A percentile compares a stretch with the other conserved stretches of the same genome.
phyloP scores from a whole-genome alignment of 176 grass and related monocot genomes.

The Ananas comosus region DNA sequence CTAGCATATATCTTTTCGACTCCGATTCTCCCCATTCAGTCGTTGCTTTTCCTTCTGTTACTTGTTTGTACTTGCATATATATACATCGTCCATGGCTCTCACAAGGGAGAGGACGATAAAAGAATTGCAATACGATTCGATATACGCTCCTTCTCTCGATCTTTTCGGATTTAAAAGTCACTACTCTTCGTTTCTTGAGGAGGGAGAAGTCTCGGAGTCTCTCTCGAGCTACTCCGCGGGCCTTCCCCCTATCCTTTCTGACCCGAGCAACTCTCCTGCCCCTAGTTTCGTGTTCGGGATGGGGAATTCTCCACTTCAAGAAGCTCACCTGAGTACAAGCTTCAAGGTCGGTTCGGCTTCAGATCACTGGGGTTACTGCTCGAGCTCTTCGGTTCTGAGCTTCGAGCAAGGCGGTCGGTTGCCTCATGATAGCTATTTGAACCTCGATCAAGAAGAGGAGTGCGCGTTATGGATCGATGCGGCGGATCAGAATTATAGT shows the following conservation, averaged over 20 bases:
- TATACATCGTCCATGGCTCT: slow-evolving; percentile 28
- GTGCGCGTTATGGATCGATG: slow-evolving; percentile 53
- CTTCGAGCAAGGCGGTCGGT: slow-evolving; percentile 44
- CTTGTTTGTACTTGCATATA: background rate
- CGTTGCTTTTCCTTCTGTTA: background rate
- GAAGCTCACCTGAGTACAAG: slow-evolving; percentile 26
- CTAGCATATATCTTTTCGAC: background rate
- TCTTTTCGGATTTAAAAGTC: slow-evolving; percentile 39
- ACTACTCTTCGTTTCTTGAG: slow-evolving; percentile 7
- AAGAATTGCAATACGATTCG: slow-evolving; percentile 18
- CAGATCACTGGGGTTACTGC: slow-evolving; percentile 25
- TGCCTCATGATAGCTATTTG: background rate
- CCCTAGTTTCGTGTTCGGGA: slow-evolving; percentile 18
- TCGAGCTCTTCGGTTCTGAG: slow-evolving; percentile 82
- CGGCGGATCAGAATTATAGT: slow-evolving; percentile 27
- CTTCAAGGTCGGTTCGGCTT: slow-evolving; percentile 3
- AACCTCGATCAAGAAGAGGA: slow-evolving; percentile 32
- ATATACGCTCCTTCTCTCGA: slow-evolving; percentile 55
- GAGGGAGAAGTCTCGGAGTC: slow-evolving; percentile 26
- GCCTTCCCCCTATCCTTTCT: slow-evolving; percentile 28
- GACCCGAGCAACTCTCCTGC: slow-evolving; percentile 22
- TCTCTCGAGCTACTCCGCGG: slow-evolving; percentile 14
- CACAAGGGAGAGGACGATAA: slow-evolving; percentile 33
- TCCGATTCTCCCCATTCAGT: background rate
- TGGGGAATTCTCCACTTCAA: slow-evolving; percentile 16